These are phyloP conservation scores for Kuraishia molischiana DNA, from an alignment of 805 yeast genomes.

Conservation along the genomic window DNA sequence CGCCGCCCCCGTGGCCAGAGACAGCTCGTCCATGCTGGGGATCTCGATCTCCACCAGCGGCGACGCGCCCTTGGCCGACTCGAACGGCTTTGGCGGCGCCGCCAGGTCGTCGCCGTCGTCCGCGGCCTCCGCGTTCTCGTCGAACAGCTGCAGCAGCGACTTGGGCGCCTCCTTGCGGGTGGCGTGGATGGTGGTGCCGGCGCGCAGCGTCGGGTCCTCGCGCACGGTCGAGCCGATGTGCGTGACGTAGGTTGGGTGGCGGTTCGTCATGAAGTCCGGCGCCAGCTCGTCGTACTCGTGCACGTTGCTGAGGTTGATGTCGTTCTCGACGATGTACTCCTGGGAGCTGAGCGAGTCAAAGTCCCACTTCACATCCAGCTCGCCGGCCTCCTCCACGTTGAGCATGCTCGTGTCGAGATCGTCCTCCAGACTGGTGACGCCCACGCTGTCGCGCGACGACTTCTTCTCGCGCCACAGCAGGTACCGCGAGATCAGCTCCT, in stretches of 20 bases:
- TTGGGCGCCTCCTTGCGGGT: constrained; percentile 52
- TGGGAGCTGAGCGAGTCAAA: constrained; percentile 72
- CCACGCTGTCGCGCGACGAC: constrained; percentile 41
- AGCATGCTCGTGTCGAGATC: constrained; percentile 3
- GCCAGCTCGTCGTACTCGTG: constrained; percentile 5
- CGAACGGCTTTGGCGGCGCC: neutral
- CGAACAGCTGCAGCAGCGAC: constrained; percentile 63
- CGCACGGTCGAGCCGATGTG: constrained; percentile 11
- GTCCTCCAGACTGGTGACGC: constrained; percentile 15
- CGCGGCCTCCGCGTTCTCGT: constrained; percentile 30
- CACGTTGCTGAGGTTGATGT: constrained; percentile 29
- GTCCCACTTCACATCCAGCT: constrained; percentile 68
- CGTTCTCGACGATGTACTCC: constrained; percentile 67
- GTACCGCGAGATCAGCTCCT: constrained; percentile 68
- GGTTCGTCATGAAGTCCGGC: constrained; percentile 8
- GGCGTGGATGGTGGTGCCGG: constrained; percentile 6
- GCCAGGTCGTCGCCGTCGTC: constrained; percentile 9
- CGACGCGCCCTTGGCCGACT: constrained; percentile 26
- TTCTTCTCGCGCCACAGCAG: constrained; percentile 67
- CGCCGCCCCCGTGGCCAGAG: constrained; percentile 2
- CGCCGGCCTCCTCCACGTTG: constrained; percentile 6
- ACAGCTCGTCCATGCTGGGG: constrained; percentile 49
- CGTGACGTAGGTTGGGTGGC: constrained; percentile 8
- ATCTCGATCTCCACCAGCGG: constrained; percentile 60
- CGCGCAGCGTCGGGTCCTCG: constrained; percentile 3